A percentile compares a stretch with the other conserved stretches of the same genome.
Conservation (phyloP, 306 rosid species). For the Vigna radiata region DNA sequence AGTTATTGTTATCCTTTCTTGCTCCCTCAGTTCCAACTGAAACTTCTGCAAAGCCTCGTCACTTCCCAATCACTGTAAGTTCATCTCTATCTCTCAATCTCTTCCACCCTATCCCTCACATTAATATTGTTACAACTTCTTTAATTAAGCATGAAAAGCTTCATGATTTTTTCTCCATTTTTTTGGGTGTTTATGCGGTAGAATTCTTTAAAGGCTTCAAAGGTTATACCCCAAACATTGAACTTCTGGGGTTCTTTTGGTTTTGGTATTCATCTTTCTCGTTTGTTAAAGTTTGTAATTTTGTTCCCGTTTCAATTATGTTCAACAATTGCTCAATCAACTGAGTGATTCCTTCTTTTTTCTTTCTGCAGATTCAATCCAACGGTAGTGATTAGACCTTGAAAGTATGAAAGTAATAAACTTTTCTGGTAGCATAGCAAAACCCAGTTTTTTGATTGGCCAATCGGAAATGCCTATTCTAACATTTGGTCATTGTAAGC, state of each 20-base stretch:
- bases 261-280: conserved; percentile 10
- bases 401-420: conserved; percentile 58
- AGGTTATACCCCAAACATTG: background rate
- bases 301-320: conserved; percentile 14
- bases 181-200: background rate
- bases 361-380: conserved; percentile 54
- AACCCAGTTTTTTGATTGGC: conserved; percentile 62
- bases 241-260: conserved; percentile 4
- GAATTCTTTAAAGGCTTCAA: background rate
- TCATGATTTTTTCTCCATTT: background rate
- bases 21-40: background rate
- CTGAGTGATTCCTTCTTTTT: background rate
- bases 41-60: background rate
- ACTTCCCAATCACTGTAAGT: conserved; percentile 36
- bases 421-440: conserved; percentile 60
- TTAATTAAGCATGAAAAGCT: background rate
- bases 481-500: conserved; percentile 55
- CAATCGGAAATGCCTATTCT: conserved; percentile 66
- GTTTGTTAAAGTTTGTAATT: conserved; percentile 24
- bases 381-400: conserved; percentile 22
- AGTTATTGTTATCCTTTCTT: conserved; percentile 7
- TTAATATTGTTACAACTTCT: background rate
- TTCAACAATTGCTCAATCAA: conserved; percentile 18
- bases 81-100: conserved; percentile 18
- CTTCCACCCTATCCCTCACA: background rate